Evolutionary conservation across 1,284 basidiomycete species (phyloP).

Genomic region (Sphaerobolus stellatus): DNA sequence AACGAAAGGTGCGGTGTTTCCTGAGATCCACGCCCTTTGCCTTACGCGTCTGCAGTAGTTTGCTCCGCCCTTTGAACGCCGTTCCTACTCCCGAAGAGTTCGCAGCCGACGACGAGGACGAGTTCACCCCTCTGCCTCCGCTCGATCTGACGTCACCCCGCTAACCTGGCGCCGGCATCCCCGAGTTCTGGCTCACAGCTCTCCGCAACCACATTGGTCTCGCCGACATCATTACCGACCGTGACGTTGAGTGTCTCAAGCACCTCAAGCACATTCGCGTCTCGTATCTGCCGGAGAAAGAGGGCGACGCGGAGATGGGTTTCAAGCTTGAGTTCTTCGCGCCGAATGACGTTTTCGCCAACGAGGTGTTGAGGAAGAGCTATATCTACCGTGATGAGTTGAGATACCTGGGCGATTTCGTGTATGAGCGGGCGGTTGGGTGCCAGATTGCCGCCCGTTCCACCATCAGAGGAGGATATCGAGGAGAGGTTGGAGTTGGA

Average conservation of each 20-base stretch:
- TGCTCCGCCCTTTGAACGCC: slow-evolving; percentile 88
- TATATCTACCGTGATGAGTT: slow-evolving; percentile 95
- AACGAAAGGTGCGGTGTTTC: slow-evolving; percentile 78
- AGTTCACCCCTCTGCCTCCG: slow-evolving; percentile 53
- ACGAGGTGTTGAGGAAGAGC: slow-evolving; percentile 85
- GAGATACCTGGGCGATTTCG: slow-evolving; percentile 91
- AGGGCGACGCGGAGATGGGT: slow-evolving; percentile 71
- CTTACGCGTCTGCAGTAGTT: slow-evolving; percentile 3
- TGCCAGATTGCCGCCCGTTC: slow-evolving; percentile 84
- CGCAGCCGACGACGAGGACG: slow-evolving; percentile 67
- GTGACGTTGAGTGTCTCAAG: slow-evolving; percentile 79
- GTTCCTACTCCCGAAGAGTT: slow-evolving; percentile 76
- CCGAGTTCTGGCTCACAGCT: slow-evolving; percentile 98
- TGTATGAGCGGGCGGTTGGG: slow-evolving; percentile 92
- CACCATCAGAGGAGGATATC: slow-evolving; percentile 70
- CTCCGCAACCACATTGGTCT: slow-evolving; percentile 90
- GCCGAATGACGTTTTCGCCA: slow-evolving; percentile 87
- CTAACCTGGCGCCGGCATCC: slow-evolving; percentile 62
- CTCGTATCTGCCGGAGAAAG: slow-evolving; percentile 50
- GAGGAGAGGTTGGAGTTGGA: slow-evolving; percentile 95
- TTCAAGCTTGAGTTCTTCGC: slow-evolving; percentile 92
- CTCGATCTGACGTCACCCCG: slow-evolving; percentile 48
- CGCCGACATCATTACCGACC: slow-evolving; percentile 89
- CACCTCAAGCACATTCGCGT: slow-evolving; percentile 68
- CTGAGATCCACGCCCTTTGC: slow-evolving; percentile 13